Evolutionary conservation across 805 yeast genomes (phyloP).

Genomic region (Debaryomyces tyrocola): DNA sequence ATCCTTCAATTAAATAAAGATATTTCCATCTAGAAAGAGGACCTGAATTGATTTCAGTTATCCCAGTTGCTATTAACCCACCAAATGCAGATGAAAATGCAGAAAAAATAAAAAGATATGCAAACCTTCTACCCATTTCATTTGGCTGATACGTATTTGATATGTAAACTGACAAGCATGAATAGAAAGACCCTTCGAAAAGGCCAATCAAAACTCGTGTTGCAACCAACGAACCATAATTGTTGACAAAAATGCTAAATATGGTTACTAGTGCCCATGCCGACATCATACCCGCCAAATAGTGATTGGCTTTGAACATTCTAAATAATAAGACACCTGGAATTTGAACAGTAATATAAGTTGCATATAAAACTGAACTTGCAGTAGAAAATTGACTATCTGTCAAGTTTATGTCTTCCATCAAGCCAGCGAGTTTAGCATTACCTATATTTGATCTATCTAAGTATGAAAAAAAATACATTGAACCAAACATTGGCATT

Average conservation of each 20-base stretch:
- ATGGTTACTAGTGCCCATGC: constrained; percentile 36
- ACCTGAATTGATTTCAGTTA: constrained; percentile 25
- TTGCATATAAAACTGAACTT: constrained; percentile 47
- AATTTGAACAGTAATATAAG: constrained; percentile 44
- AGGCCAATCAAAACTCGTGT: constrained; percentile 52
- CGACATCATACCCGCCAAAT: constrained; percentile 28
- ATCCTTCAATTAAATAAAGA: constrained; percentile 50
- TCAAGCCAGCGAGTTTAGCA: constrained; percentile 55
- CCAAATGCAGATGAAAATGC: constrained; percentile 58
- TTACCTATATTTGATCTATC: constrained; percentile 62
- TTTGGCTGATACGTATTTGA: constrained; percentile 13
- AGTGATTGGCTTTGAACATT: constrained; percentile 32
- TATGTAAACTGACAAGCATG: constrained; percentile 43
- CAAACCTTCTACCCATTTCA: constrained; percentile 19
- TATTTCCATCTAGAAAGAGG: constrained; percentile 50
- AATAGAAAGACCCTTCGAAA: constrained; percentile 53
- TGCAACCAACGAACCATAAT: constrained; percentile 44
- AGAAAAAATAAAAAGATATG: constrained; percentile 49
- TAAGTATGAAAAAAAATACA: constrained; percentile 46
- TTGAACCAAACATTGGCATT: constrained; percentile 6
- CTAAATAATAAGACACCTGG: constrained; percentile 35
- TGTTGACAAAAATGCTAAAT: constrained; percentile 28
- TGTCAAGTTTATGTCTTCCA: constrained; percentile 36
- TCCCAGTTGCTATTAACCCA: constrained; percentile 52
- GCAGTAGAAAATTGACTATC: constrained; percentile 42